These are phyloP conservation scores for Schizothecium vesticola DNA, from an alignment of 495 filamentous ascomycete species.

Conservation along the genomic window DNA sequence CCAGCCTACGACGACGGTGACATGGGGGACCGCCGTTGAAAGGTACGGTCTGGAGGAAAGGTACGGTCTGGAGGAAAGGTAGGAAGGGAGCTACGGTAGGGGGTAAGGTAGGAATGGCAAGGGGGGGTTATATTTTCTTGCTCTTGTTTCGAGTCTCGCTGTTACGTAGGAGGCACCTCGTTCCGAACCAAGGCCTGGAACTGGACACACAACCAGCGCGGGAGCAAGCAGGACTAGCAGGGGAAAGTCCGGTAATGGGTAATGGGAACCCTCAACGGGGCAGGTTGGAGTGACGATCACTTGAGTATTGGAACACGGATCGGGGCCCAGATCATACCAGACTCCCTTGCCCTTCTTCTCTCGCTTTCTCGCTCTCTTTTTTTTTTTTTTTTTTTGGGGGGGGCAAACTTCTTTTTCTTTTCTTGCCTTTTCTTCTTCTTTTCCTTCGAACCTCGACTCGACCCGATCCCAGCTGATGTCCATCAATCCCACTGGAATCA, in stretches of 20 bases:
- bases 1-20: background rate
- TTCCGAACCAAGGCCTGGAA: background rate
- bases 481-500: background rate
- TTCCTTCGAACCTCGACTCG: background rate
- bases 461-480: background rate
- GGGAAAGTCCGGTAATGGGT: background rate
- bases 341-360: background rate
- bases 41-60: background rate
- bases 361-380: background rate
- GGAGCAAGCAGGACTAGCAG: background rate
- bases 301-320: background rate
- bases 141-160: background rate
- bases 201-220: background rate
- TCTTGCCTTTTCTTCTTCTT: no score
- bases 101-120: background rate
- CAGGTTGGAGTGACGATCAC: background rate
- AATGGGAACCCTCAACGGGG: background rate
- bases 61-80: background rate
- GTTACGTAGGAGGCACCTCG: constrained; percentile 1
- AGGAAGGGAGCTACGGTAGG: background rate
- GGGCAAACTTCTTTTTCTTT: no score
- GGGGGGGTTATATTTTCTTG: background rate
- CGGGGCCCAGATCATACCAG: no score
- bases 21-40: background rate
- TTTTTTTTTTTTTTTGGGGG: background rate